phyloP scores from a whole-genome alignment of 768 basidiomycete species.

The Cystoderma amianthinum region DNA sequence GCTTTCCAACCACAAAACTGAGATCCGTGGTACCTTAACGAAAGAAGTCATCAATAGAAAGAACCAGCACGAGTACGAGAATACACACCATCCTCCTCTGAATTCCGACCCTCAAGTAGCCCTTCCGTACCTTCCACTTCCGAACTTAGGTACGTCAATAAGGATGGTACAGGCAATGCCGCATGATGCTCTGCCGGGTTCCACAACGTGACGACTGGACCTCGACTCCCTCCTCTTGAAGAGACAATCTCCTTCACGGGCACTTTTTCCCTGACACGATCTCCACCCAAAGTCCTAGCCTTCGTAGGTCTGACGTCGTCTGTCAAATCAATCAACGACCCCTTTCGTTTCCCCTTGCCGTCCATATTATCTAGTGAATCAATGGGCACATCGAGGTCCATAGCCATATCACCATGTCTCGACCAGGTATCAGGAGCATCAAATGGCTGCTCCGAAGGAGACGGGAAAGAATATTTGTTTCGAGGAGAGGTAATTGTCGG shows the following conservation, averaged over 20 bases:
- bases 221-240: conserved; percentile 5
- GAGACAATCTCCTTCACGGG: conserved; percentile 47
- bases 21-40: conserved; percentile 60
- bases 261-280: conserved; percentile 42
- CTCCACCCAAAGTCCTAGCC: conserved; percentile 64
- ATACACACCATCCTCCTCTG: conserved; percentile 51
- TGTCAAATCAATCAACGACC: conserved; percentile 26
- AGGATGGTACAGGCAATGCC: conserved; percentile 46
- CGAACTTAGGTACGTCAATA: conserved; percentile 53
- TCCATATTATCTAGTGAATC: conserved; percentile 43
- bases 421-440: conserved; percentile 28
- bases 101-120: conserved; percentile 73
- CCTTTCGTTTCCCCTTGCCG: conserved; percentile 47
- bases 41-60: conserved; percentile 4
- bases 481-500: background rate
- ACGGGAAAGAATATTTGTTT: conserved; percentile 31
- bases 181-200: conserved; percentile 14
- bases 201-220: conserved; percentile 8
- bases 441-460: conserved; percentile 43
- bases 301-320: conserved; percentile 29
- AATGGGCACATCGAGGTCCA: conserved; percentile 51
- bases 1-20: conserved; percentile 52
- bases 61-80: conserved; percentile 1
- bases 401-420: conserved; percentile 31
- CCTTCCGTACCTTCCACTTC: conserved; percentile 64